These are phyloP conservation scores for Phytopythium boreale DNA, from an alignment of 352 stramenopile genomes.

Conservation along the genomic window DNA sequence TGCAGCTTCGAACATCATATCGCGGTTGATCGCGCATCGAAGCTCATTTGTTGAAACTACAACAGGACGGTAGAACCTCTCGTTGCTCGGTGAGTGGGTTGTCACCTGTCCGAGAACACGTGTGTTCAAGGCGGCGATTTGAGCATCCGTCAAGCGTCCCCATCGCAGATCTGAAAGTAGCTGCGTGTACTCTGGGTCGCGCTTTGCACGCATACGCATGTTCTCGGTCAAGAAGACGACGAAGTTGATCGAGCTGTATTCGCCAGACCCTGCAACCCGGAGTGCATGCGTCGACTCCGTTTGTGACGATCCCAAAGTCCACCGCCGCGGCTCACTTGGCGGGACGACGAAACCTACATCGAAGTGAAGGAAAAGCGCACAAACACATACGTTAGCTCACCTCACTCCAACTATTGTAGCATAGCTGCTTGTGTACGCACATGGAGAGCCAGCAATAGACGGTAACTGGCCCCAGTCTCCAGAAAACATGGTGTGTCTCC, in stretches of 20 bases:
- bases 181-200: conserved; percentile 10
- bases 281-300: too few relatives aligned
- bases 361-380: too few relatives aligned
- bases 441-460: conserved; percentile 9
- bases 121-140: conserved; percentile 6
- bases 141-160: background rate
- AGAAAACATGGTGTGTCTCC: conserved; percentile 15
- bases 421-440: too few relatives aligned
- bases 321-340: too few relatives aligned
- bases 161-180: conserved; percentile 14
- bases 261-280: conserved; percentile 8
- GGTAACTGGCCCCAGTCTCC: conserved; percentile 22
- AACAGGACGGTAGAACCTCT: conserved; percentile 10
- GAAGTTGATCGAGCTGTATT: conserved; percentile 19
- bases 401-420: too few relatives aligned
- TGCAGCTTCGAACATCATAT: conserved; percentile 9
- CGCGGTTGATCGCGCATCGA: conserved; percentile 10
- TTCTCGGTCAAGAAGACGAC: conserved; percentile 23
- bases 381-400: too few relatives aligned
- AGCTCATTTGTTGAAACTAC: conserved; percentile 18
- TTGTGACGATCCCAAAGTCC: too few relatives aligned
- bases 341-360: background rate
- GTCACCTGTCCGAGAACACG: conserved; percentile 5
- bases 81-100: background rate
- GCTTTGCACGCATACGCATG: conserved; percentile 14